phyloP scores from a whole-genome alignment of 1,284 basidiomycete genomes.

The Takashimella tepidaria region DNA sequence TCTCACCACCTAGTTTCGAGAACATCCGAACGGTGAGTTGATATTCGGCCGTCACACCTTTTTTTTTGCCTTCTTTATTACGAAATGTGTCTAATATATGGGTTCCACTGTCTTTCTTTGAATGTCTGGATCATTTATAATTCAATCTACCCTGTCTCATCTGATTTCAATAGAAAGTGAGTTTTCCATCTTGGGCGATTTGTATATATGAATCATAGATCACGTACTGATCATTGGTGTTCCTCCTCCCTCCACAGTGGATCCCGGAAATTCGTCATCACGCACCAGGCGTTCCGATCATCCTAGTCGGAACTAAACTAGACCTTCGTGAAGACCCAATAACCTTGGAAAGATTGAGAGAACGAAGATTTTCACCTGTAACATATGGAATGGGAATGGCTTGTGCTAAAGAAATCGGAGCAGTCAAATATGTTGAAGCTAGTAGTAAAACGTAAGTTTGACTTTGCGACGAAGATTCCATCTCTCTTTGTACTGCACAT shows the following conservation, averaged over 20 bases:
- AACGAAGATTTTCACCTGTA: conserved; percentile 93
- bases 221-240: background rate
- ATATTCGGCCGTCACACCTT: background rate
- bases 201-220: no score
- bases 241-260: conserved; percentile 72
- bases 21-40: conserved; percentile 49
- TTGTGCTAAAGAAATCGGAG: conserved; percentile 79
- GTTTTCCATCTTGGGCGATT: no score
- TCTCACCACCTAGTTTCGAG: conserved; percentile 94
- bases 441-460: conserved; percentile 71
- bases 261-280: conserved; percentile 95
- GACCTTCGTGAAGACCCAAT: conserved; percentile 91
- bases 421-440: conserved; percentile 95
- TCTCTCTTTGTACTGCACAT: no score
- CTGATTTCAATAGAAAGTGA: conserved; percentile 64
- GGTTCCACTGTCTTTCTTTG: no score
- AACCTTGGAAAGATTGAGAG: conserved; percentile 86
- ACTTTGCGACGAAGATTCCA: no score
- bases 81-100: no score
- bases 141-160: background rate
- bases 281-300: conserved; percentile 35
- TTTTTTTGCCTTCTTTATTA: no score
- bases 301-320: conserved; percentile 68
- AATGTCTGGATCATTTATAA: no score
- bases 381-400: conserved; percentile 49